phyloP scores from a whole-genome alignment of 1,284 basidiomycete species.

The Phlebopus sp. region DNA sequence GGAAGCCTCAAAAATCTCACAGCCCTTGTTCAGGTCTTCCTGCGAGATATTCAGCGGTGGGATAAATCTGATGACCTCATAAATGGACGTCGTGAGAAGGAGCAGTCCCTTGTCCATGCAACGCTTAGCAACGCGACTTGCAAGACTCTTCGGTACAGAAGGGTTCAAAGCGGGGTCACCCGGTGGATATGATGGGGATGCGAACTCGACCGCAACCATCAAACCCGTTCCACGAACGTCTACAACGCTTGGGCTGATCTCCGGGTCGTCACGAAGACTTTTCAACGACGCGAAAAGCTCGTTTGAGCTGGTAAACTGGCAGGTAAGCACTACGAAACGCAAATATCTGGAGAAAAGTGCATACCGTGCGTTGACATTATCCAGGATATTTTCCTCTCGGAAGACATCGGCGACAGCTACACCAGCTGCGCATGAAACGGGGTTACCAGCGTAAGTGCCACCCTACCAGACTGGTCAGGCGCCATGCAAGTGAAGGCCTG shows the following conservation, averaged over 20 bases:
- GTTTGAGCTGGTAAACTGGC: conserved; percentile 49
- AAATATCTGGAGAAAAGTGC: conserved; percentile 10
- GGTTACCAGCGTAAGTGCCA: conserved; percentile 89
- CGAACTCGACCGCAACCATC: conserved; percentile 83
- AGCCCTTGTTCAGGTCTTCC: conserved; percentile 60
- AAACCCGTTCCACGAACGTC: conserved; percentile 79
- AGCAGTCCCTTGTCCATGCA: conserved; percentile 84
- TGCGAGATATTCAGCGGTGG: conserved; percentile 65
- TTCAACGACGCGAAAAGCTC: conserved; percentile 70
- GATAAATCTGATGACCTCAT: conserved; percentile 80
- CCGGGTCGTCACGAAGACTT: conserved; percentile 50
- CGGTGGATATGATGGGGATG: conserved; percentile 48
- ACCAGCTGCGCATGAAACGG: conserved; percentile 86
- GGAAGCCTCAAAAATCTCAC: conserved; percentile 57
- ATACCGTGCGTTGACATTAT: conserved; percentile 74
- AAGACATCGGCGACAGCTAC: conserved; percentile 79
- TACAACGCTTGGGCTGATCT: conserved; percentile 55
- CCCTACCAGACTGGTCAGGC: conserved; percentile 45
- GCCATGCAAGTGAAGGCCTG: background rate
- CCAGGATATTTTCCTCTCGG: conserved; percentile 72
- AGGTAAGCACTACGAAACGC: conserved; percentile 2
- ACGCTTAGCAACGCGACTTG: conserved; percentile 72
- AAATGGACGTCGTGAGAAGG: conserved; percentile 76
- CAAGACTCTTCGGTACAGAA: conserved; percentile 60
- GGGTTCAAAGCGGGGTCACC: conserved; percentile 44